A percentile compares a stretch with the other conserved stretches of the same genome.
phyloP scores from a whole-genome alignment of 1,284 basidiomycete genomes.

The Leccinum fallax region DNA sequence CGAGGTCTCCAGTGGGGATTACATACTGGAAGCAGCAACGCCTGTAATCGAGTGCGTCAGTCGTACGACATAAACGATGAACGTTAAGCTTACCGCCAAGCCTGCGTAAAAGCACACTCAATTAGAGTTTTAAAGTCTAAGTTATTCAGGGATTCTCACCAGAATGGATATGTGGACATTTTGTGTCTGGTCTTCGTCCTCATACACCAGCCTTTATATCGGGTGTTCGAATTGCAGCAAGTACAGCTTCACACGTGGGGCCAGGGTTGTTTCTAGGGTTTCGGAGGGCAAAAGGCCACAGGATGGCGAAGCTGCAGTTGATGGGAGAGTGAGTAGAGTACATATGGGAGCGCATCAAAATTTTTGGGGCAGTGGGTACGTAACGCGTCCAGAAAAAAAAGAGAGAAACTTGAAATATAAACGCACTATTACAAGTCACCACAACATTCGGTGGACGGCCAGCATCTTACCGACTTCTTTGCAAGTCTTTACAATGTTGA shows the following conservation, averaged over 20 bases:
- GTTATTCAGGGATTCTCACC: slow-evolving; percentile 41
- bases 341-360: slow-evolving; percentile 5
- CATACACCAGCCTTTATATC: slow-evolving; percentile 23
- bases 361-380: slow-evolving; percentile 12
- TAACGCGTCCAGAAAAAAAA: slow-evolving; percentile 6
- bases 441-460: not conserved
- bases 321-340: not conserved
- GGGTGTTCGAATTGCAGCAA: slow-evolving; percentile 2
- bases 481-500: not conserved
- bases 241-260: slow-evolving; percentile 14
- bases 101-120: slow-evolving; percentile 44
- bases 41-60: slow-evolving; percentile 43
- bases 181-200: slow-evolving; percentile 8
- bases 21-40: slow-evolving; percentile 75
- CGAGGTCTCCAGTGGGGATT: not conserved
- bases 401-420: not conserved
- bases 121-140: not conserved
- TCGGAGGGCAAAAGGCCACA: slow-evolving; percentile 22
- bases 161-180: slow-evolving; percentile 59
- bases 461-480: slow-evolving; percentile 11
- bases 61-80: not conserved
- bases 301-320: slow-evolving; percentile 9
- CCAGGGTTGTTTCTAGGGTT: not conserved
- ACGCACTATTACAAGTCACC: slow-evolving; percentile 11
- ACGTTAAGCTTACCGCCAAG: slow-evolving; percentile 62